Evolutionary conservation across 495 filamentous ascomycete genomes (phyloP).

Genomic region (Neurospora sp.): DNA sequence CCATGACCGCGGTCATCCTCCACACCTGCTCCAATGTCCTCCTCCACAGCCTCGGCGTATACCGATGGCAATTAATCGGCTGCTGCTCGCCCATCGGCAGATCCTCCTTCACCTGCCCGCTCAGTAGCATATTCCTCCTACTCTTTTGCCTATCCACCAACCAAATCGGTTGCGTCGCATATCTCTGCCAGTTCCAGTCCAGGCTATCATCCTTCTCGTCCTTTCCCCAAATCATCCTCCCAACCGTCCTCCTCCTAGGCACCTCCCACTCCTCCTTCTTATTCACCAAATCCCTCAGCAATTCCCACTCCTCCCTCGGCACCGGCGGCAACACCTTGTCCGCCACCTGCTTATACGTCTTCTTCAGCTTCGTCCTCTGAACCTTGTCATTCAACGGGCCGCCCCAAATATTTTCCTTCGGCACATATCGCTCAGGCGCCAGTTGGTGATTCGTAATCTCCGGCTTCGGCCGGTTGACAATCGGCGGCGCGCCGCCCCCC

Average conservation of each 20-base stretch:
- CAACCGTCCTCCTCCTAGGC: slow-evolving; percentile 7
- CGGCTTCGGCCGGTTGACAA: slow-evolving; percentile 14
- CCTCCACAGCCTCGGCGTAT: slow-evolving; percentile 14
- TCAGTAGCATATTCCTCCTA: slow-evolving; percentile 21
- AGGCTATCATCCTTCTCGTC: slow-evolving; percentile 21
- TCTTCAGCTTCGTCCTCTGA: slow-evolving; percentile 44
- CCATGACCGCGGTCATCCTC: slow-evolving; percentile 21
- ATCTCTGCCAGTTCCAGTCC: slow-evolving; percentile 19
- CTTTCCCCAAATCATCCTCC: slow-evolving; percentile 43
- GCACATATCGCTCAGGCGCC: slow-evolving; percentile 39
- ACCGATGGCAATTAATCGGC: slow-evolving; percentile 18
- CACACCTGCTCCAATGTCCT: slow-evolving; percentile 25
- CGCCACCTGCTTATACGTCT: slow-evolving; percentile 49
- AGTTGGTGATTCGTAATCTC: slow-evolving; percentile 30
- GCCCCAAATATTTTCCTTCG: slow-evolving; percentile 54
- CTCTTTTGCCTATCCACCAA: slow-evolving; percentile 9
- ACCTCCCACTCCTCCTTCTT: slow-evolving; percentile 33
- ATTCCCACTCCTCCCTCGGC: slow-evolving; percentile 51
- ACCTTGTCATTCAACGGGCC: slow-evolving; percentile 43
- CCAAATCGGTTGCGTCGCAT: slow-evolving; percentile 10
- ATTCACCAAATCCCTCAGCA: slow-evolving; percentile 46
- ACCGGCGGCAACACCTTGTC: slow-evolving; percentile 61
- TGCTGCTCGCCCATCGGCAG: slow-evolving; percentile 21
- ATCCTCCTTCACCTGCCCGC: slow-evolving; percentile 22
- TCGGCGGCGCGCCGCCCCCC: neutral